Base-by-base conservation (phyloP, 345 rosid species). In the Eucalyptus sp. region DNA sequence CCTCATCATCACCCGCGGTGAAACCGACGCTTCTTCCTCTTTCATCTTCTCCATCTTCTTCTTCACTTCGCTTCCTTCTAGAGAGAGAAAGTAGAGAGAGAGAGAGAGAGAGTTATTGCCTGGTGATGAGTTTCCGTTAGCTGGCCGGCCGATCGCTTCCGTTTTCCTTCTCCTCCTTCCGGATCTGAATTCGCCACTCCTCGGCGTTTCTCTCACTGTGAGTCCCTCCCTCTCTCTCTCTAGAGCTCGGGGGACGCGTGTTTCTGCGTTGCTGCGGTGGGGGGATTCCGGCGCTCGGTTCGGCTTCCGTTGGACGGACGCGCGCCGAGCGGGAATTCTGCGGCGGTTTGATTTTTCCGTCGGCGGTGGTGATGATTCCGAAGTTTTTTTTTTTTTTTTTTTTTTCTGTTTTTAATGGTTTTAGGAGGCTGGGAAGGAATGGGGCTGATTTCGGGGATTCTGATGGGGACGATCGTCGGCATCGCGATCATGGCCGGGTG, bases 401-500 rank as follows among this genome's bases (percentile, higher is more conserved):
- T 18, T 52, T 18, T 29, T 12, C 1, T 12, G 13, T 27, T 56
- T 56, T 22, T 56, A 2, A 0, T 5, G 58, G 58, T 56, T 10
- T 13, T 51, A 37, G 16, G 41, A 31, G 66, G 31, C 13, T 50
- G 25, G 87, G 89, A 46, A 16, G 90, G 92, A 89, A 96, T 98
- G 99, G 99, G 99, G 89, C 91, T 97, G 93, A 92, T 98, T 88
- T 95, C 99, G 27, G 99, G 99, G 91, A 91, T 97, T 79, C 88
- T 98, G 66, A 89, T 97, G 91, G 99, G 99, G 91, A 90, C 93
- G 90, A 86, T 94, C 92, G 93, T 96, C 90, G 99, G 99, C 87
- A 93, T 98, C 89, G 96, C 94, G 86, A 83, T 98, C 87, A 96
- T 98, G 99, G 99, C 98, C 66, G 99, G 96, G 20, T 98, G 99